Percentiles rank a stretch among this genome's conserved stretches.
phyloP scores from a whole-genome alignment of 805 yeast genomes.

The Metschnikowia henanensis region DNA sequence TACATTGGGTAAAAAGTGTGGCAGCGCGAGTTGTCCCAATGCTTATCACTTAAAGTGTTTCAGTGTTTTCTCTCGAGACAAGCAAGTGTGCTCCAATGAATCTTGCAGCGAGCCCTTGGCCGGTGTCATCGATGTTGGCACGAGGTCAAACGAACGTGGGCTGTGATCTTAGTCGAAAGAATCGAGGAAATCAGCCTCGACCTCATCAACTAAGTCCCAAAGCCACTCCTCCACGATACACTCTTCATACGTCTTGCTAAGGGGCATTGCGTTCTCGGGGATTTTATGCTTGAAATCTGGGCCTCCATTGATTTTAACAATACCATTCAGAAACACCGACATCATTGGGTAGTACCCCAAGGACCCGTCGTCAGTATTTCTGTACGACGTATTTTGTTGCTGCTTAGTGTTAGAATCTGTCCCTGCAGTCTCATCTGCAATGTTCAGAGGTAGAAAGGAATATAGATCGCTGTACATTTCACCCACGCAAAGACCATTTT shows the following conservation, averaged over 20 bases:
- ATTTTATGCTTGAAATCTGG: constrained; percentile 52
- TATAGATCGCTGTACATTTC: constrained; percentile 64
- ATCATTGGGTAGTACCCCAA: constrained; percentile 92
- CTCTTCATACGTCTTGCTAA: constrained; percentile 63
- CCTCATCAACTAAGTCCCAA: constrained; percentile 84
- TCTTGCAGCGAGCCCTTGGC: constrained; percentile 8
- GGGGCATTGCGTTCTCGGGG: constrained; percentile 43
- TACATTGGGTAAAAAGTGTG: constrained; percentile 45
- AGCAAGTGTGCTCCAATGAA: constrained; percentile 17
- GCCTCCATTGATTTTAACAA: constrained; percentile 68
- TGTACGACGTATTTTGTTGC: constrained; percentile 37
- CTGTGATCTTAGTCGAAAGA: constrained; percentile 29
- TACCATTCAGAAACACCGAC: constrained; percentile 78
- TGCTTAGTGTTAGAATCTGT: constrained; percentile 29
- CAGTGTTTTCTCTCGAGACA: constrained; percentile 36
- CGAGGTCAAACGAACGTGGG: not conserved
- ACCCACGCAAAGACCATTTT: constrained; percentile 74
- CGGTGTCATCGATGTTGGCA: constrained; percentile 5
- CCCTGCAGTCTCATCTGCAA: constrained; percentile 42
- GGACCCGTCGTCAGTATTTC: constrained; percentile 71
- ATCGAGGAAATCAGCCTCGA: constrained; percentile 61
- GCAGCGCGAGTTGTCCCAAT: constrained; percentile 27
- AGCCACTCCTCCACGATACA: constrained; percentile 76
- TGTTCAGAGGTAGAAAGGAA: constrained; percentile 78
- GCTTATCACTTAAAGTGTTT: constrained; percentile 53